Base-by-base conservation (phyloP, 2,329 filamentous ascomycete genomes). In the Cladosporium sp. region DNA sequence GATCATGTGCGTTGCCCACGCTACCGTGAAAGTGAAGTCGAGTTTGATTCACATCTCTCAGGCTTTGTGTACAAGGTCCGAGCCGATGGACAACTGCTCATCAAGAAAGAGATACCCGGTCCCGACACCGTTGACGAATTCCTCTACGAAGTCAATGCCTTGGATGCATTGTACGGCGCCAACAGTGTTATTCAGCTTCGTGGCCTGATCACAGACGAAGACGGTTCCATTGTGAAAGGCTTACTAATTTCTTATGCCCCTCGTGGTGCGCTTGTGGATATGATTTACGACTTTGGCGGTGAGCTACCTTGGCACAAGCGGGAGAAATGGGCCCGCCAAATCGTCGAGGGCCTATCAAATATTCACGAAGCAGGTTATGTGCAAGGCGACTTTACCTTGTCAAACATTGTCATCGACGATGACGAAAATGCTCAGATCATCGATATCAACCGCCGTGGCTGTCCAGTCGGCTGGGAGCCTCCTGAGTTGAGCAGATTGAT, bases 31-130 rank as follows among this genome's bases (percentile, higher is more conserved):
- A 86, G 85, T 58, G 87, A 92, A 44, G 82, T 99, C 40, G 83
- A 87, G 50, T 97, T 99, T 73, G 91, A 96, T 70, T 91, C 92
- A 0, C 95, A 99, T 80, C 87, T 98, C 77, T 98, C 94, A 26
- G 95, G 95, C 1, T 99, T 98, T 75, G 95, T 98, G 21, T 99
- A 98, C 83, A 96, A 96, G 76, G 92, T 99, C 65, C 85, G 82
- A 16, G 86, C 93, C 40, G 82, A 86, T 66, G 88, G 86, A 11
- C 81, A 84, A 65, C 81, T 87, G 1, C 89, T 93, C 72, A 97
- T 99, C 79, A 98, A 98, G 78, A 99, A 99, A 77, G 95, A 99
- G 75, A 98, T 99, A 18, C 95, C 95, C 0, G 93, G 94, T 1
- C 94, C 93, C 2, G 94, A 98, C 73, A 95, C 92, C 0, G 89